Conservation (phyloP, 805 yeast species). For the Groenewaldozyma salmanticensis region DNA sequence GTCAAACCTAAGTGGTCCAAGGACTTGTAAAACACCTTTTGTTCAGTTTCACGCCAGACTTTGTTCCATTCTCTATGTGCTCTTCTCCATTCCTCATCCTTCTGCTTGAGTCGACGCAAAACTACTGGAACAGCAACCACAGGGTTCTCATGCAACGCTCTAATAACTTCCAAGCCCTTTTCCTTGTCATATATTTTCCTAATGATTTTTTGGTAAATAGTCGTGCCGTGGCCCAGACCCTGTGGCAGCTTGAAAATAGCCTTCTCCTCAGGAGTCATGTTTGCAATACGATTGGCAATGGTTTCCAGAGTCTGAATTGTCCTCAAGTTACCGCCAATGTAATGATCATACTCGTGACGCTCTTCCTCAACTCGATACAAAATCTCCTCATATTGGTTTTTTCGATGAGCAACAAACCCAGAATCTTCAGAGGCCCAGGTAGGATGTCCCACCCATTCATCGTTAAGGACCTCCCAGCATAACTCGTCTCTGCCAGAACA, state of each 20-base stretch:
- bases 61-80: slow-evolving; percentile 98
- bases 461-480: slow-evolving; percentile 98
- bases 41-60: slow-evolving; percentile 98
- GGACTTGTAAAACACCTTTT: slow-evolving; percentile 85
- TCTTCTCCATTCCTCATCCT: slow-evolving; percentile 98
- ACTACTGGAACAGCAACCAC: slow-evolving; percentile 92
- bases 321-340: slow-evolving; percentile 88
- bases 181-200: slow-evolving; percentile 89
- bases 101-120: slow-evolving; percentile 84
- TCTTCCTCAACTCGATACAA: slow-evolving; percentile 93
- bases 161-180: slow-evolving; percentile 92
- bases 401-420: slow-evolving; percentile 97
- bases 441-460: slow-evolving; percentile 99
- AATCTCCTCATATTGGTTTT: slow-evolving; percentile 95
- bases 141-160: slow-evolving; percentile 91
- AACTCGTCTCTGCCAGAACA: slow-evolving; percentile 97
- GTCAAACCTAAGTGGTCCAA: slow-evolving; percentile 93
- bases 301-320: slow-evolving; percentile 94
- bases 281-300: slow-evolving; percentile 85
- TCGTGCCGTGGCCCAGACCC: slow-evolving; percentile 89
- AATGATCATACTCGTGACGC: slow-evolving; percentile 92
- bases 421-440: slow-evolving; percentile 99
- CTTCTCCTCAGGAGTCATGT: slow-evolving; percentile 87
- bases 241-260: slow-evolving; percentile 78
- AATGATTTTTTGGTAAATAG: slow-evolving; percentile 88